phyloP scores from a whole-genome alignment of 495 filamentous ascomycete genomes.

The Xylaria grammica region DNA sequence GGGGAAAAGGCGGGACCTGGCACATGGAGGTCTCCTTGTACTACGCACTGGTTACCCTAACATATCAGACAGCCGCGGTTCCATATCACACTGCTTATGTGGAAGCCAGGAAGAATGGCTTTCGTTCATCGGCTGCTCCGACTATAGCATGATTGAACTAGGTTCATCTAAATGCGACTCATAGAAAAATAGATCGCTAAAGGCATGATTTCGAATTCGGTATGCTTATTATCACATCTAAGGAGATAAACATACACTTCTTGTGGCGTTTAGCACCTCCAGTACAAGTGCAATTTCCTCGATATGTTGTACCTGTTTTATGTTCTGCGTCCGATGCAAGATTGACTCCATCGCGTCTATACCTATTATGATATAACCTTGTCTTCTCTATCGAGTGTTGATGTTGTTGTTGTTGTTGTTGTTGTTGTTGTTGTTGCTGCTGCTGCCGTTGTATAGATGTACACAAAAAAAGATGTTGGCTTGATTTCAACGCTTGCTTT shows the following conservation, averaged over 20 bases:
- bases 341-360: background rate
- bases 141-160: background rate
- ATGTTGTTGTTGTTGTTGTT: constrained; percentile 22
- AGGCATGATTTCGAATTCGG: background rate
- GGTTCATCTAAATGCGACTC: background rate
- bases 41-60: background rate
- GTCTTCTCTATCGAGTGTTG: constrained; percentile 22
- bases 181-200: constrained; percentile 1
- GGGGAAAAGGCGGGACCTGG: constrained; percentile 12
- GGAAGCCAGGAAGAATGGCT: constrained; percentile 14
- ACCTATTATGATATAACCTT: constrained; percentile 11
- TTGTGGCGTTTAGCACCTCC: background rate
- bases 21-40: background rate
- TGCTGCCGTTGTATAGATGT: constrained; percentile 24
- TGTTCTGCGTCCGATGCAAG: background rate
- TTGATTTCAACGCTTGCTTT: constrained; percentile 15
- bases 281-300: background rate
- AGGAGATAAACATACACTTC: background rate
- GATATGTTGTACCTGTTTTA: background rate
- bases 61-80: background rate
- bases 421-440: too few relatives aligned
- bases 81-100: background rate
- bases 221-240: background rate
- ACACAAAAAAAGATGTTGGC: constrained; percentile 18
- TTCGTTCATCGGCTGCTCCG: constrained; percentile 17